Evolutionary conservation across 164 flowering plant species (phyloP), one percentile per base, ranked within the genome.

Genomic region (Macadamia integrifolia): DNA sequence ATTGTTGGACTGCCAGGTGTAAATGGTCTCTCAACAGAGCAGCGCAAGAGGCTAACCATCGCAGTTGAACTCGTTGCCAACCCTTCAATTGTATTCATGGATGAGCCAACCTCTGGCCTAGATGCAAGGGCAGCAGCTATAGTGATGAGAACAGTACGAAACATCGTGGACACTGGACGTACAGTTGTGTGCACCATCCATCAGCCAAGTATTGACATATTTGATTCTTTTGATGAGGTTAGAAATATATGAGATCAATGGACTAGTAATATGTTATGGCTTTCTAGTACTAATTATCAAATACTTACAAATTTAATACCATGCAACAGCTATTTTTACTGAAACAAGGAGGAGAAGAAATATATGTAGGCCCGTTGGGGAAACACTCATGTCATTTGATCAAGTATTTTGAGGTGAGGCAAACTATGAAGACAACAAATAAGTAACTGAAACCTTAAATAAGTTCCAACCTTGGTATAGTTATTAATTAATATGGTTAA

Each of bases 121-220:
- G 87, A 82, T 80, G 85, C 87, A 28, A 77, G 87, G 69, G 87
- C 87, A 2, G 85, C 87, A 18, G 85, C 87, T 28, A 82, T 84
- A 74, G 87, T 84, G 69, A 84, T 84, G 87, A 79, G 87, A 69
- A 75, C 87, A 0, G 84, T 84, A 42, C 79, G 85, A 65, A 84
- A 84, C 72, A 84, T 84, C 0, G 87, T 82, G 17, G 79, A 82
- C 66, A 84, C 87, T 0, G 86, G 88, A 59, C 75, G 88, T 68
- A 85, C 86, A 4, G 86, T 85, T 17, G 88, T 85, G 18, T 85
- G 88, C 84, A 85, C 88, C 49, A 85, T 85, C 53, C 88, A 85
- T 77, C 88, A 85, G 72, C 88, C 88, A 17, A 85, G 88, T 71
- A 85, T 85, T 49, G 86, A 84, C 73, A 82, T 85, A 55, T 85